phyloP scores from a whole-genome alignment of 1,139 yeast genomes.

The Pneumocystis murina region DNA sequence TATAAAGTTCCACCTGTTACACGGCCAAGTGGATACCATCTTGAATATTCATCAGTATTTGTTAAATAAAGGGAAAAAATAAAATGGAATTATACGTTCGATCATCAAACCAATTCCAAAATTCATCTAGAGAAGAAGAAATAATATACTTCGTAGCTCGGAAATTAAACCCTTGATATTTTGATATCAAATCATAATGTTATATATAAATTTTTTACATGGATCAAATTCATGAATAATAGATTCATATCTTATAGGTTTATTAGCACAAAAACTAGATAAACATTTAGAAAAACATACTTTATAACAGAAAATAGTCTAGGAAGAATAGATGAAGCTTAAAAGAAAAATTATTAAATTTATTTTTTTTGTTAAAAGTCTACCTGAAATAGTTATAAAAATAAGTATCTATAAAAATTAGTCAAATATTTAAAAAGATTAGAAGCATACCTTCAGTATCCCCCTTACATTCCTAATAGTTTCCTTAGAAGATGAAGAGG shows the following conservation, averaged over 20 bases:
- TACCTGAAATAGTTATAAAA: not conserved
- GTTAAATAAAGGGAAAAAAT: not conserved
- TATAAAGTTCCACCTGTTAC: slow-evolving; percentile 98
- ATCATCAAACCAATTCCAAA: slow-evolving; percentile 96
- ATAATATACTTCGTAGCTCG: not conserved
- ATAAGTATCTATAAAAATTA: not conserved
- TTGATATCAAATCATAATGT: not conserved
- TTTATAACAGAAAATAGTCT: slow-evolving; percentile 38
- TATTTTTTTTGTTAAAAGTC: not conserved
- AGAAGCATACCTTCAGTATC: not conserved
- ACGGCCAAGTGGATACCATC: slow-evolving; percentile 98
- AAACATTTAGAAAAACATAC: not conserved
- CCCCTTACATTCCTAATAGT: not conserved
- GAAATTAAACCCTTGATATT: not conserved
- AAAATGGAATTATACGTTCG: slow-evolving; percentile 24
- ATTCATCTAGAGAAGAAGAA: slow-evolving; percentile 30
- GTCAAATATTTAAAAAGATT: not conserved
- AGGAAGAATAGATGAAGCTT: not conserved
- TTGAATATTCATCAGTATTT: slow-evolving; percentile 19
- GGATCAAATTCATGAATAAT: slow-evolving; percentile 77
- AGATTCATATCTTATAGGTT: slow-evolving; percentile 57
- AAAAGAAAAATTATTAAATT: not conserved
- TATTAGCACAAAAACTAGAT: not conserved
- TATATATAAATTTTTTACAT: slow-evolving; percentile 8
- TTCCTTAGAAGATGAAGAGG: not conserved